Percentiles rank a stretch among this genome's conserved stretches.
Evolutionary conservation across 768 basidiomycete species (phyloP).

Genomic region (Suillus subalutaceus): DNA sequence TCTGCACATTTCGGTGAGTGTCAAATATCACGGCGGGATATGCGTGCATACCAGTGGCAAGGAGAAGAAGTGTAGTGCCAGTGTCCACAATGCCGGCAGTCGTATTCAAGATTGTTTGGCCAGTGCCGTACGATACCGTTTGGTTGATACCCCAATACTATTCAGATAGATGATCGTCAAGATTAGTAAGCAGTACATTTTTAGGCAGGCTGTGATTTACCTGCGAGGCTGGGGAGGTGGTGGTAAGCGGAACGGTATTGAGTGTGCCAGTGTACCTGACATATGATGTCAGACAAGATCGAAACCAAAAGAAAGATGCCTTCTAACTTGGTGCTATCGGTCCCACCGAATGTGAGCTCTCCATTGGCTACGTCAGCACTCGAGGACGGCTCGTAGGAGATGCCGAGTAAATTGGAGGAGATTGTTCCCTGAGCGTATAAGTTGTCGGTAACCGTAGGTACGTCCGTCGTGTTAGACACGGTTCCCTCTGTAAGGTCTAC

Average conservation of each 20-base stretch:
- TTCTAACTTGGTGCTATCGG: constrained; percentile 44
- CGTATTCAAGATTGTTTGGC: constrained; percentile 31
- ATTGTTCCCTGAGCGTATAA: constrained; percentile 50
- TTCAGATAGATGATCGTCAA: background rate
- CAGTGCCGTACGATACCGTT: constrained; percentile 33
- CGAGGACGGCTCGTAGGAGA: constrained; percentile 51
- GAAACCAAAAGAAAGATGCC: background rate
- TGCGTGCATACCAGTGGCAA: constrained; percentile 40
- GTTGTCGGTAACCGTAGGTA: constrained; percentile 58
- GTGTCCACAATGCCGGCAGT: constrained; percentile 49
- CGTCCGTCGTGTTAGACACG: constrained; percentile 34
- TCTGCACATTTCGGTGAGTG: constrained; percentile 35
- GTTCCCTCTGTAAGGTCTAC: constrained; percentile 47
- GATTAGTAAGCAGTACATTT: background rate
- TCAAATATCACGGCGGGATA: background rate
- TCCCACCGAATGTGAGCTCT: constrained; percentile 53
- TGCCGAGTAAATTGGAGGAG: constrained; percentile 46
- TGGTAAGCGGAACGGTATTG: constrained; percentile 40
- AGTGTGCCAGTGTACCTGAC: constrained; percentile 33
- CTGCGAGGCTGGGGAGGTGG: constrained; percentile 42
- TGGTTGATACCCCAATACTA: constrained; percentile 49
- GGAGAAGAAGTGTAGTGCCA: constrained; percentile 50
- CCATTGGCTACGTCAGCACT: constrained; percentile 41
- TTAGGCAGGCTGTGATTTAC: constrained; percentile 1
- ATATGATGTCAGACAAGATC: background rate